Evolutionary conservation across 2,329 filamentous ascomycete species (phyloP), one percentile per base, ranked within the genome.

Genomic region (Balansia obtecta): DNA sequence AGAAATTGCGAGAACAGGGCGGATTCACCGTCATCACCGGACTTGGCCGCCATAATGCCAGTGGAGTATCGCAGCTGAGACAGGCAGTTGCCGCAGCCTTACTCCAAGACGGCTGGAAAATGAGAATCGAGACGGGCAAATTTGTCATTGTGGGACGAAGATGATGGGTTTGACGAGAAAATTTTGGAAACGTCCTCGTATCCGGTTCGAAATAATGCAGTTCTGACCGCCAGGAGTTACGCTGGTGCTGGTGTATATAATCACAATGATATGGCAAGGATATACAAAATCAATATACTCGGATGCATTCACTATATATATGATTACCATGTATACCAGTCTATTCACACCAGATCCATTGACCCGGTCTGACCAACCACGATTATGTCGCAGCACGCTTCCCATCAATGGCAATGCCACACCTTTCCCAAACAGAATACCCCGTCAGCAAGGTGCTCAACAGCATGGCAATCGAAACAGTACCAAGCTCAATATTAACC

Each of bases 41-140:
- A 0, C 63, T 83, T 13, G 91, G 91, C 1, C 75, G 76, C 49
- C 91, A 97, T 66, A 93, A 82, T 58, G 76, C 80, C 45, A 82
- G 85, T 48, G 88, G 89, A 1, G 83, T 79, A 50, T 87, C 85
- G 1, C 82, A 80, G 57, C 65, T 97, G 52, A 84, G 89, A 5
- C 84, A 85, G 51, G 85, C 86, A 15, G 89, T 97, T n/a, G 82
- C 77, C 45, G 83, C 80, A 60, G 83, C 82, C 61, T 70, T 97
- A 41, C 74, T 82, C 39, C 75, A 79, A 43, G 86, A 91, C 53
- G 89, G 89, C 0, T 97, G 91, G 91, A 88, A 79, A 62, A 72
- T 93, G 34, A 79, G 88, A 62, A 75, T 85, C 43, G 76, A 81
- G 42, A 82, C 79, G 30, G 90, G 89, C 0, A 76, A 79, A 38